phyloP scores from a whole-genome alignment of 352 stramenopile species.

The Globisporangium abappressorium region DNA sequence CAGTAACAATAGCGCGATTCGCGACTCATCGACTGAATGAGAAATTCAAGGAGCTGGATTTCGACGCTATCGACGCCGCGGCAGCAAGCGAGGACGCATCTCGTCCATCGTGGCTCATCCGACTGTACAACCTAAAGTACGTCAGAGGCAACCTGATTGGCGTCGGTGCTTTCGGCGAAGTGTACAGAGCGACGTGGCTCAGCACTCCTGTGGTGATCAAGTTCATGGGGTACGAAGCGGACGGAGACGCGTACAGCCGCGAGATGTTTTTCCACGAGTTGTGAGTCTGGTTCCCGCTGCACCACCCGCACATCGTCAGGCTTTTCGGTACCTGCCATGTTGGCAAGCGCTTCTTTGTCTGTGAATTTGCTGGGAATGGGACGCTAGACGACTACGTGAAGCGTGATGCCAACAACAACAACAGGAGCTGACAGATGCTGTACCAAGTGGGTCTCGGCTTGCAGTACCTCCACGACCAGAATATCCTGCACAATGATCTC shows the following conservation, averaged over 20 bases:
- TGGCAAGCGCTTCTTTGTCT: conserved; percentile 13
- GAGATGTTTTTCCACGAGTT: conserved; percentile 12
- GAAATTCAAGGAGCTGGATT: not conserved
- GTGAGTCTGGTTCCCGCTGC: conserved; percentile 12
- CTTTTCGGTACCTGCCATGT: conserved; percentile 6
- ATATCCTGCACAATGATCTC: conserved; percentile 7
- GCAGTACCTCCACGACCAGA: conserved; percentile 3
- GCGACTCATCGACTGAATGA: not conserved
- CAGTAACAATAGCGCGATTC: not conserved
- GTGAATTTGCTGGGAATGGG: conserved; percentile 2
- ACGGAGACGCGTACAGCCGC: not conserved
- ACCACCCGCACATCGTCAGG: conserved; percentile 10
- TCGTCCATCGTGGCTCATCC: not conserved
- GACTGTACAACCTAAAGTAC: not conserved
- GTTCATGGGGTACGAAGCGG: conserved; percentile 11
- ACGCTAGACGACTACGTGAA: not conserved
- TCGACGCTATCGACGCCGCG: not conserved
- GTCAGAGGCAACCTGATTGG: not conserved
- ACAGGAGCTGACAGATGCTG: not conserved
- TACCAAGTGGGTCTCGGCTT: conserved; percentile 1
- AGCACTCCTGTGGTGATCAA: conserved; percentile 4
- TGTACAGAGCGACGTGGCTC: conserved; percentile 9
- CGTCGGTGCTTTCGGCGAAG: conserved; percentile 2
- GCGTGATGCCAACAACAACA: not conserved
- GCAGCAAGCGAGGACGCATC: not conserved